Percentiles rank a stretch among this genome's conserved stretches.
Evolutionary conservation across 139 green algal species (phyloP).

Genomic region (Mychonastes homosphaera): DNA sequence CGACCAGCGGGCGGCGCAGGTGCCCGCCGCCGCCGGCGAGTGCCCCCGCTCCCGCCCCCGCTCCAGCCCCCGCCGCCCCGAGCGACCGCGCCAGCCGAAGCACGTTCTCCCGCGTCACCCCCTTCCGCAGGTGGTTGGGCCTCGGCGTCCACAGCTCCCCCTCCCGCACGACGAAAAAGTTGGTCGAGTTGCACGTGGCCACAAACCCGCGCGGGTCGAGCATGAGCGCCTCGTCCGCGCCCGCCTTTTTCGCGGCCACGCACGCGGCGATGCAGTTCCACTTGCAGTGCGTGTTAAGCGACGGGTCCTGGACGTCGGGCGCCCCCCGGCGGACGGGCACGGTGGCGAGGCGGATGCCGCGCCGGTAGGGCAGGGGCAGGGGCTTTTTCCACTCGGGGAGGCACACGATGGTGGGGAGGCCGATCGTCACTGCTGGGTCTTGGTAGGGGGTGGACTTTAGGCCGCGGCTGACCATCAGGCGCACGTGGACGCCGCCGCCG

Average conservation of each 20-base stretch:
- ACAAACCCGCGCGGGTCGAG: conserved; percentile 73
- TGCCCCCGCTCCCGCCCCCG: neutral
- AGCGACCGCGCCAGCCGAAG: neutral
- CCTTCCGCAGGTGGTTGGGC: neutral
- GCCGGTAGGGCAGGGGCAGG: conserved; percentile 4
- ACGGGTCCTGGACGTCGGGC: conserved; percentile 57
- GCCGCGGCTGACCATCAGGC: conserved; percentile 59
- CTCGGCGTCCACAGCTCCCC: conserved; percentile 24
- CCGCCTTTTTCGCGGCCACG: conserved; percentile 60
- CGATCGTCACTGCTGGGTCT: conserved; percentile 58
- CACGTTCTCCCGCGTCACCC: neutral
- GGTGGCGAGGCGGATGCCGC: conserved; percentile 59
- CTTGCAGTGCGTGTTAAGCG: conserved; percentile 61
- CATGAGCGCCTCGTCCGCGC: conserved; percentile 64
- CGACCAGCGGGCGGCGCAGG: conserved; percentile 14
- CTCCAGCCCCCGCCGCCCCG: neutral
- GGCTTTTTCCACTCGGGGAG: conserved; percentile 52
- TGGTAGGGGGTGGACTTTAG: conserved; percentile 74
- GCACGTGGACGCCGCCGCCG: conserved; percentile 46
- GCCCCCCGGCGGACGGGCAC: conserved; percentile 33
- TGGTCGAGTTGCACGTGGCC: conserved; percentile 71
- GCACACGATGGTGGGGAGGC: conserved; percentile 58
- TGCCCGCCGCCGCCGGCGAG: neutral
- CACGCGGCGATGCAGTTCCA: conserved; percentile 74
- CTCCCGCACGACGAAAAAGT: conserved; percentile 69